These are phyloP conservation scores for Talaromyces thailandensis DNA, from an alignment of 495 filamentous ascomycete genomes.

Conservation along the genomic window DNA sequence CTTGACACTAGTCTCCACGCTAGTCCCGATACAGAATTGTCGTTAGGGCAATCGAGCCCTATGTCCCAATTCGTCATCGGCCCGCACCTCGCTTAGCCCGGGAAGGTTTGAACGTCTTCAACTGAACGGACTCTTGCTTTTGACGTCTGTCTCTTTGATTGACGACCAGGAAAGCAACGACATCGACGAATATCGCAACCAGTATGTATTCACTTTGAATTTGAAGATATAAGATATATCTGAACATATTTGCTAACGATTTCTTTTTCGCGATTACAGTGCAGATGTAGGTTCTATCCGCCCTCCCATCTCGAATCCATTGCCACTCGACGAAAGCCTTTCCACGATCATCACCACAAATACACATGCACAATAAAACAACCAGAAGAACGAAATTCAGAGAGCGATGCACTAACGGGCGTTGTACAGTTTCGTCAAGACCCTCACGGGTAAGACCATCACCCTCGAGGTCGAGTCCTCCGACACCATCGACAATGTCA, in stretches of 20 bases:
- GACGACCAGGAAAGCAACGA: slow-evolving; percentile 24
- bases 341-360: slow-evolving; percentile 11
- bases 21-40: background rate
- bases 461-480: slow-evolving; percentile 98
- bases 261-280: slow-evolving; percentile 45
- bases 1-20: background rate
- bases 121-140: slow-evolving; percentile 31
- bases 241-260: slow-evolving; percentile 22
- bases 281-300: slow-evolving; percentile 59
- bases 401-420: slow-evolving; percentile 24
- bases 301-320: slow-evolving; percentile 11
- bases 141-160: slow-evolving; percentile 35
- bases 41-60: slow-evolving; percentile 5
- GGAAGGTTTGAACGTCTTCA: slow-evolving; percentile 1
- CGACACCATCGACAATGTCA: slow-evolving; percentile 98
- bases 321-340: slow-evolving; percentile 13
- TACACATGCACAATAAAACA: slow-evolving; percentile 8
- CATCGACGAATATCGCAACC: slow-evolving; percentile 47
- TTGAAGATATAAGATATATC: slow-evolving; percentile 9
- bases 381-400: slow-evolving; percentile 5
- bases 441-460: slow-evolving; percentile 98
- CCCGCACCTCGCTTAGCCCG: slow-evolving; percentile 7
- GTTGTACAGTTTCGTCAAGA: slow-evolving; percentile 79
- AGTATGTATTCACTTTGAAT: slow-evolving; percentile 38
- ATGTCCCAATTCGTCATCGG: slow-evolving; percentile 7